Percentiles rank a stretch among this genome's conserved stretches.
phyloP scores from a whole-genome alignment of 2,329 filamentous ascomycete species.

The Aspergillus phoenicis region DNA sequence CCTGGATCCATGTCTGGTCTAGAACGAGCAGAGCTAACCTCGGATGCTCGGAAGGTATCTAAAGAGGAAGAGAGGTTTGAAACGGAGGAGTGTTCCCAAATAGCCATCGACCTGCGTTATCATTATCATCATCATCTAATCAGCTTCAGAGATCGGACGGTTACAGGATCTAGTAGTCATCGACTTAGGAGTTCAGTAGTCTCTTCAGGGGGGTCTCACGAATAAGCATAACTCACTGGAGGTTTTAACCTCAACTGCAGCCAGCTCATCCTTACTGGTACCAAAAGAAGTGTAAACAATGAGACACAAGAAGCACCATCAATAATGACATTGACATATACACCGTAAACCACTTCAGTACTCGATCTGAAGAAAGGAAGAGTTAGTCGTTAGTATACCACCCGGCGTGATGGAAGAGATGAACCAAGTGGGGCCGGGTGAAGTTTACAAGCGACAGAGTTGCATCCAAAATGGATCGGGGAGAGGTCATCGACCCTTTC shows the following conservation, averaged over 20 bases:
- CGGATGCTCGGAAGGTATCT: neutral
- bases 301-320: neutral
- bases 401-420: neutral
- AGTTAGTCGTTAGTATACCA: neutral
- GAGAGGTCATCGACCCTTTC: neutral
- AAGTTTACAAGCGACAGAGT: neutral
- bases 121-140: neutral
- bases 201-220: neutral
- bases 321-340: neutral
- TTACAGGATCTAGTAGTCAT: no score
- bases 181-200: neutral
- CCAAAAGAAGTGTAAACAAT: neutral
- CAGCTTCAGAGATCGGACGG: no score
- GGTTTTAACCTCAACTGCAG: neutral
- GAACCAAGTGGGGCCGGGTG: neutral
- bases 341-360: no score
- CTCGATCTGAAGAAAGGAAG: neutral
- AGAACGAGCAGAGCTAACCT: neutral
- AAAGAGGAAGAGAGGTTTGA: neutral
- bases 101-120: neutral
- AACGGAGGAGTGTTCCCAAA: neutral
- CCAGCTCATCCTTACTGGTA: neutral
- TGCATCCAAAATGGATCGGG: conserved; percentile 1
- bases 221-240: neutral
- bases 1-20: neutral